A percentile compares a stretch with the other conserved stretches of the same genome.
Conservation (phyloP, 2,329 filamentous ascomycete species). For the Didymella segeticola region DNA sequence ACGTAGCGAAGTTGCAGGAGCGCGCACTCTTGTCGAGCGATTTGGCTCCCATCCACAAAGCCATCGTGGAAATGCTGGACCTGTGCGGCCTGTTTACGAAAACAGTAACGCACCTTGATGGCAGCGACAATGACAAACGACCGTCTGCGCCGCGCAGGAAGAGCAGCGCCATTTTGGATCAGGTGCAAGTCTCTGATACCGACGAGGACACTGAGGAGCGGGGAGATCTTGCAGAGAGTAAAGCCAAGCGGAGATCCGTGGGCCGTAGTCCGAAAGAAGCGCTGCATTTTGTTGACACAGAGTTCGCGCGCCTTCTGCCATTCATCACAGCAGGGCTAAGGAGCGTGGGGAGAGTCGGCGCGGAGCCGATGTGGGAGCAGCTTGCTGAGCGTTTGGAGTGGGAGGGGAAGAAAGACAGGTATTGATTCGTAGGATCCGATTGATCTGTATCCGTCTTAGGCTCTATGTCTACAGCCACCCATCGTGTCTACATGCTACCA, state of each 20-base stretch:
- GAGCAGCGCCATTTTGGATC: conserved; percentile 22
- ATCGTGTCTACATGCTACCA: not conserved
- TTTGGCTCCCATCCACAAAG: conserved; percentile 73
- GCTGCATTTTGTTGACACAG: conserved; percentile 63
- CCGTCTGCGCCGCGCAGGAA: conserved; percentile 22
- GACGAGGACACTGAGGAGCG: conserved; percentile 30
- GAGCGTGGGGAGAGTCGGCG: conserved; percentile 76
- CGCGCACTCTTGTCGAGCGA: conserved; percentile 74
- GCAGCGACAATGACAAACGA: not conserved
- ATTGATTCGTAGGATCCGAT: not conserved
- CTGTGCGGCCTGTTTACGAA: conserved; percentile 74
- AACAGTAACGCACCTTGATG: conserved; percentile 50
- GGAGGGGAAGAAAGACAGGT: conserved; percentile 30
- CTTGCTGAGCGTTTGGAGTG: conserved; percentile 80
- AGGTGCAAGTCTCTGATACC: conserved; percentile 35
- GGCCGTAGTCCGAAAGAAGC: conserved; percentile 42
- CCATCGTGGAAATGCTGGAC: conserved; percentile 78
- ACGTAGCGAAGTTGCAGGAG: conserved; percentile 67
- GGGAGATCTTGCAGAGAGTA: conserved; percentile 2
- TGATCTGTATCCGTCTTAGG: not conserved
- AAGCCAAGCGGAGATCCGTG: not conserved
- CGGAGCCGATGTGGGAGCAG: conserved; percentile 77
- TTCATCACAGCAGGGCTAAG: conserved; percentile 78
- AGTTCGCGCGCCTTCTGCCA: conserved; percentile 70
- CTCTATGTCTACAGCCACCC: not conserved